Percentiles rank a stretch among this genome's conserved stretches.
Evolutionary conservation across 257 asterid genomes (phyloP).

Genomic region (Gentiana straminea): DNA sequence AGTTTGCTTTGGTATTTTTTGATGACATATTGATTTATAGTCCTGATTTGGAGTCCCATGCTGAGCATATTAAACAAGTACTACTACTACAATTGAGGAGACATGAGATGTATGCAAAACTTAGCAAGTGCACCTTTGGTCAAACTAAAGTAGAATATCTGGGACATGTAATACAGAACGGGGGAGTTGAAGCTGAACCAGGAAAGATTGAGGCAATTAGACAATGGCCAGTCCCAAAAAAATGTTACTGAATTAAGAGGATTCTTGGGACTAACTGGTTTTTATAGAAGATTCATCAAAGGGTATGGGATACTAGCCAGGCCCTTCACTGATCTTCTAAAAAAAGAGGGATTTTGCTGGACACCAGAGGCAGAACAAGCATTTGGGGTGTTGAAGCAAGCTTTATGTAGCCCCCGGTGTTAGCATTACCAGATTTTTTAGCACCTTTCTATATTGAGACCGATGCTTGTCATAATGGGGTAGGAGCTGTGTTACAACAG

Average conservation of each 20-base stretch:
- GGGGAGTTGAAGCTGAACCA: background rate
- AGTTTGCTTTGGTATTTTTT: too few species aligned
- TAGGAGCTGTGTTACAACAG: background rate
- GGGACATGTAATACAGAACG: too few species aligned
- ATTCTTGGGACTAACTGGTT: background rate
- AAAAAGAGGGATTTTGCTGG: too few species aligned
- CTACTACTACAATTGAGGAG: too few species aligned
- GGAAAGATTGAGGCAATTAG: too few species aligned
- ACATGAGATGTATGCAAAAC: too few species aligned
- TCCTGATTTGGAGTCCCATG: too few species aligned
- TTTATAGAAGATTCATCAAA: too few species aligned
- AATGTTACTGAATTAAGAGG: background rate
- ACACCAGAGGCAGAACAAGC: background rate
- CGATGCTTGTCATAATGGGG: background rate
- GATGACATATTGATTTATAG: too few species aligned
- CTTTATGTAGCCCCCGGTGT: background rate
- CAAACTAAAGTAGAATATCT: too few species aligned
- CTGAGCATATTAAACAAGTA: too few species aligned
- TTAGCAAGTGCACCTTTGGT: too few species aligned
- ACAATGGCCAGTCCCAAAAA: background rate
- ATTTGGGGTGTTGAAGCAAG: background rate
- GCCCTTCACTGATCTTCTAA: background rate
- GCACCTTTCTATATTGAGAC: background rate
- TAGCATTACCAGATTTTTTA: background rate
- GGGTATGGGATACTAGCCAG: background rate